Percentiles rank a stretch among this genome's conserved stretches.
phyloP scores from a whole-genome alignment of 2,329 filamentous ascomycete species.

The Cladophialophora immunda region DNA sequence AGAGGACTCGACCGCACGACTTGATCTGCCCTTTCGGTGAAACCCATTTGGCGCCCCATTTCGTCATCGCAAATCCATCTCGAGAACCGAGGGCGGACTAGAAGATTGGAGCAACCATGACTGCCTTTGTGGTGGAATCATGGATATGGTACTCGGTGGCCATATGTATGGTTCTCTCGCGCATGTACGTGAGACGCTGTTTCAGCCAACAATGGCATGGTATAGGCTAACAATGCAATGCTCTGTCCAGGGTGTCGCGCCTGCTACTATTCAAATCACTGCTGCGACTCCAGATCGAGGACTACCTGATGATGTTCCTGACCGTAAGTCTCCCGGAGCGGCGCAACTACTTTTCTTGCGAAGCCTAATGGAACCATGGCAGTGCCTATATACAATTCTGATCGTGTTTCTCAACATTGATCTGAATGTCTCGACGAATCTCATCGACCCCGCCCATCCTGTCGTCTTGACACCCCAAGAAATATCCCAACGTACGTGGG shows the following conservation, averaged over 20 bases:
- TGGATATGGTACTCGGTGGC: slow-evolving; percentile 41
- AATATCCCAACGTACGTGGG: slow-evolving; percentile 55
- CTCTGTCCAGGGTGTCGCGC: slow-evolving; percentile 26
- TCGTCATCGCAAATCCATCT: slow-evolving; percentile 12
- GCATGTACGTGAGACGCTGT: slow-evolving; percentile 33
- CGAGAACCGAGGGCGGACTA: neutral
- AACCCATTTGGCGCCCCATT: neutral
- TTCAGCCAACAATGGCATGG: neutral
- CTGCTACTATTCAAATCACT: slow-evolving; percentile 38
- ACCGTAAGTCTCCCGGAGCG: slow-evolving; percentile 45
- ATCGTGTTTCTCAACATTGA: slow-evolving; percentile 55
- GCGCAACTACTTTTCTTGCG: neutral
- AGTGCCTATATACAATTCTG: slow-evolving; percentile 52
- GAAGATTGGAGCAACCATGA: slow-evolving; percentile 27
- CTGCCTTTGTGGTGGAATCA: slow-evolving; percentile 40
- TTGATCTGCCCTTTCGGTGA: slow-evolving; percentile 2
- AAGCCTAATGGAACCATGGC: neutral
- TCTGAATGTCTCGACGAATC: slow-evolving; percentile 56
- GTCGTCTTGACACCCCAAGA: slow-evolving; percentile 57
- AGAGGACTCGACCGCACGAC: neutral
- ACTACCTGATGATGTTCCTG: slow-evolving; percentile 65
- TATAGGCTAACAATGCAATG: slow-evolving; percentile 5
- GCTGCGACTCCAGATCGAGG: slow-evolving; percentile 60
- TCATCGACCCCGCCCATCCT: slow-evolving; percentile 50
- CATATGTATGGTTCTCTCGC: slow-evolving; percentile 35